Percentiles rank a stretch among this genome's conserved stretches.
These are phyloP conservation scores for Eutrema yunnanense DNA, from an alignment of 345 rosid species.

Conservation along the genomic window DNA sequence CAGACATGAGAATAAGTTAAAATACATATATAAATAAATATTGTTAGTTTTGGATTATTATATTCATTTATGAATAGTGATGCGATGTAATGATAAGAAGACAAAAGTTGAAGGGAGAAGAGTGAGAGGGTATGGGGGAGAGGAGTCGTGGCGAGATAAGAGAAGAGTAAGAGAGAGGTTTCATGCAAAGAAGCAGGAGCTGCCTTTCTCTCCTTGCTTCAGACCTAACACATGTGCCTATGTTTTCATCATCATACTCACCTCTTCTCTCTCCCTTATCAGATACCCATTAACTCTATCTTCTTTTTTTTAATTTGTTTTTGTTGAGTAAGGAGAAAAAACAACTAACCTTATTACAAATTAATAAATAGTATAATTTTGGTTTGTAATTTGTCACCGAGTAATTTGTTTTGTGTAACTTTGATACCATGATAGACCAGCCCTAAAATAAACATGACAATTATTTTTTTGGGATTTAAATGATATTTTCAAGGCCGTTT, in stretches of 20 bases:
- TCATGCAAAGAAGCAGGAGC: conserved; percentile 38
- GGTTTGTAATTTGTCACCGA: too few species aligned
- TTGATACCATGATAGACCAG: too few species aligned
- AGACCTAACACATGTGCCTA: conserved; percentile 29
- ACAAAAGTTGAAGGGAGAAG: conserved; percentile 10
- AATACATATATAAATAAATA: not conserved
- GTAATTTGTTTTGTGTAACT: too few species aligned
- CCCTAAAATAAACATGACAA: too few species aligned
- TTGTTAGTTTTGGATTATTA: conserved; percentile 5
- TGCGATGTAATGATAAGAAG: conserved; percentile 19
- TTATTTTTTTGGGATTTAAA: too few species aligned
- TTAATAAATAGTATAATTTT: too few species aligned
- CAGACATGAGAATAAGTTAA: conserved; percentile 23
- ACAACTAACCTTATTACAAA: not conserved
- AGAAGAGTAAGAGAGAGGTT: conserved; percentile 22
- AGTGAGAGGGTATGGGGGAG: conserved; percentile 29
- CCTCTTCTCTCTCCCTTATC: conserved; percentile 20
- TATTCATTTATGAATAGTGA: not conserved
- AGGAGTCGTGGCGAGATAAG: conserved; percentile 23
- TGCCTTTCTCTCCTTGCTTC: conserved; percentile 28
- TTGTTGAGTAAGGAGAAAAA: not conserved
- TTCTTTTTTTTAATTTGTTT: not conserved
- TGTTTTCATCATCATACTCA: conserved; percentile 19
- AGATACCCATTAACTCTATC: not conserved
- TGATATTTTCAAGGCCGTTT: too few species aligned